Evolutionary conservation across 2,329 filamentous ascomycete genomes (phyloP).

Genomic region (Hypoxylon sp.): DNA sequence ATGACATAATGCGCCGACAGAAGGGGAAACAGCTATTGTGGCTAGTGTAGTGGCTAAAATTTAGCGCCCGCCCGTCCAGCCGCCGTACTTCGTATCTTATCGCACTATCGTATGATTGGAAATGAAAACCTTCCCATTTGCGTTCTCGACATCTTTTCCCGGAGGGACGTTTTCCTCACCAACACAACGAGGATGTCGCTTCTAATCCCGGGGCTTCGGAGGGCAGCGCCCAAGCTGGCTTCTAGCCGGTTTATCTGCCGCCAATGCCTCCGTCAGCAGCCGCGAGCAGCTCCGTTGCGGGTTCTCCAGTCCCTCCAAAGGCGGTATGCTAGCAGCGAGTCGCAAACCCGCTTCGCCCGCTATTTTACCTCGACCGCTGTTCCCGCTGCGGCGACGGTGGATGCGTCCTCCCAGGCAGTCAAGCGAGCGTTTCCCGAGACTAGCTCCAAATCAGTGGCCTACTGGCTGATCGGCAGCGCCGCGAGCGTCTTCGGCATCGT

Average conservation of each 20-base stretch:
- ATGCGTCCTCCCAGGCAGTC: slow-evolving; percentile 46
- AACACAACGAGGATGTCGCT: slow-evolving; percentile 57
- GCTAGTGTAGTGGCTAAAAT: background rate
- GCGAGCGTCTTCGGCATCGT: slow-evolving; percentile 97
- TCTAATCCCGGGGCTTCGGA: slow-evolving; percentile 60
- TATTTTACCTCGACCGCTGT: slow-evolving; percentile 46
- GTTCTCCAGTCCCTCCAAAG: slow-evolving; percentile 57
- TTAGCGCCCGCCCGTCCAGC: background rate
- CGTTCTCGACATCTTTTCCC: slow-evolving; percentile 19
- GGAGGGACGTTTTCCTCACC: slow-evolving; percentile 15
- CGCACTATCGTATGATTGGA: slow-evolving; percentile 43
- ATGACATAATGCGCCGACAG: background rate
- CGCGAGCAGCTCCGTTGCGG: slow-evolving; percentile 54
- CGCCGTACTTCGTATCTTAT: background rate
- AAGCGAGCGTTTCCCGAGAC: slow-evolving; percentile 68
- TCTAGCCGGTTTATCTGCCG: slow-evolving; percentile 63
- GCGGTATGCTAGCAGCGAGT: slow-evolving; percentile 57
- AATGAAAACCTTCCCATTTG: slow-evolving; percentile 44
- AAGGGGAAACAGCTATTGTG: background rate
- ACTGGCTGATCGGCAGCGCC: slow-evolving; percentile 93
- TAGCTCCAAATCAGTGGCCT: slow-evolving; percentile 83
- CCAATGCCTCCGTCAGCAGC: slow-evolving; percentile 61
- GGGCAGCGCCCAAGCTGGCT: slow-evolving; percentile 58
- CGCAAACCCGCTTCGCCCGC: slow-evolving; percentile 47
- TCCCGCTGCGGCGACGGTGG: background rate